phyloP scores from a whole-genome alignment of 495 filamentous ascomycete species.

The Penicillium riverlandense region DNA sequence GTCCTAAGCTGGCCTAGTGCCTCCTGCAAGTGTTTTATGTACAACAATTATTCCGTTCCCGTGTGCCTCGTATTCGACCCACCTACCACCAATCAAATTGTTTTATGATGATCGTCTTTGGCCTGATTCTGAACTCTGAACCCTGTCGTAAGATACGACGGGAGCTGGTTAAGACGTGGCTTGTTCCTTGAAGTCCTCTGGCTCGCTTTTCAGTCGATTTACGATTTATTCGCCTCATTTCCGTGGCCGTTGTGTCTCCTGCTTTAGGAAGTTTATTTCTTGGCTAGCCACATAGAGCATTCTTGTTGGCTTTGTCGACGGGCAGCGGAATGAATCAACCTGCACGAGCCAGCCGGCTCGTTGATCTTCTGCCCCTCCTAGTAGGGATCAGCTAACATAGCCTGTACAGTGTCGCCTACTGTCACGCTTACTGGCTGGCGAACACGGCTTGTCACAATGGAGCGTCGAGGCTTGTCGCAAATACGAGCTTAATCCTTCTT shows the following conservation, averaged over 20 bases:
- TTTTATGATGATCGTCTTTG: background rate
- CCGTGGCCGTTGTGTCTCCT: background rate
- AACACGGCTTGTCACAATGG: background rate
- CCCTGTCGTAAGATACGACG: background rate
- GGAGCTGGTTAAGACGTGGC: background rate
- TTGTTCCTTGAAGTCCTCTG: background rate
- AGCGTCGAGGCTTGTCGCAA: conserved; percentile 1
- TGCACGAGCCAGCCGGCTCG: background rate
- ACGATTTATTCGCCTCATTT: background rate
- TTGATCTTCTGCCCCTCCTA: background rate
- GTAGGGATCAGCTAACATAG: conserved; percentile 3
- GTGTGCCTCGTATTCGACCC: conserved; percentile 2
- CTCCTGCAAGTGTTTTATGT: too few species aligned
- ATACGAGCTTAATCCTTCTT: conserved; percentile 5
- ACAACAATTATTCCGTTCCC: too few species aligned
- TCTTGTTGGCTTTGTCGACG: background rate
- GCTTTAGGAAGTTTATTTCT: background rate
- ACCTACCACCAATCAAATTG: conserved; percentile 3
- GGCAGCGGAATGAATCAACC: background rate
- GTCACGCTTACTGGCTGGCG: background rate
- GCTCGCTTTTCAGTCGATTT: background rate
- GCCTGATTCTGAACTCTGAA: background rate
- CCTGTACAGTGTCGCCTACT: background rate
- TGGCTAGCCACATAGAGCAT: background rate
- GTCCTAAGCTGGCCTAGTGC: too few species aligned